phyloP scores from a whole-genome alignment of 2,329 filamentous ascomycete genomes.

The Ustulina deusta region DNA sequence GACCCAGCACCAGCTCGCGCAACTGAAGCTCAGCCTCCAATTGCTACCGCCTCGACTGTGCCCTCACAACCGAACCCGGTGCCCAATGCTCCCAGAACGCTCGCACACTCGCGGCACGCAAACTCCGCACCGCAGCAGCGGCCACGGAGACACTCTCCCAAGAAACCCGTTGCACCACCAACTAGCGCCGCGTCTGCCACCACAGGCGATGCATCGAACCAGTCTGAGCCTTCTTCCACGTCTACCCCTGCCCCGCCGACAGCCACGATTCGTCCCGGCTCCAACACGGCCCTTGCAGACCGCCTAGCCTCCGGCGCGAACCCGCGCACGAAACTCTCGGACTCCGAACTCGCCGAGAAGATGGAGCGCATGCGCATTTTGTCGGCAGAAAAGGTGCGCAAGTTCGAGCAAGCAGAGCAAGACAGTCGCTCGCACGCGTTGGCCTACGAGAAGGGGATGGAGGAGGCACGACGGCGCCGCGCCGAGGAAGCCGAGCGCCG shows the following conservation, averaged over 20 bases:
- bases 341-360: constrained; percentile 68
- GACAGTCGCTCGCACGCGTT: constrained; percentile 68
- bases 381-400: constrained; percentile 68
- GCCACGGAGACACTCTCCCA: constrained; percentile 44
- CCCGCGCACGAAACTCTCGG: constrained; percentile 70
- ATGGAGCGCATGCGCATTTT: constrained; percentile 72
- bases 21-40: constrained; percentile 31
- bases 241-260: constrained; percentile 38
- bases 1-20: constrained; percentile 25
- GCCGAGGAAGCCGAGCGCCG: constrained; percentile 66
- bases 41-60: constrained; percentile 20
- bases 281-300: constrained; percentile 53
- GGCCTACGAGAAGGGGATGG: constrained; percentile 66
- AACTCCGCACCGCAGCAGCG: constrained; percentile 43
- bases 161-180: constrained; percentile 28
- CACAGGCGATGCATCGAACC: constrained; percentile 11
- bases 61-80: constrained; percentile 33
- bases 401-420: constrained; percentile 68
- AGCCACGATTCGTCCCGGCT: constrained; percentile 45
- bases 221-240: constrained; percentile 33
- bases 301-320: constrained; percentile 68
- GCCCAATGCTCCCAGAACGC: constrained; percentile 42
- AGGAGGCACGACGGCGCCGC: constrained; percentile 65
- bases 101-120: constrained; percentile 53
- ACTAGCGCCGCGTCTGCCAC: constrained; percentile 23